These are phyloP conservation scores for Colletotrichum tropicicola DNA, from an alignment of 2,329 filamentous ascomycete genomes.

Conservation along the genomic window DNA sequence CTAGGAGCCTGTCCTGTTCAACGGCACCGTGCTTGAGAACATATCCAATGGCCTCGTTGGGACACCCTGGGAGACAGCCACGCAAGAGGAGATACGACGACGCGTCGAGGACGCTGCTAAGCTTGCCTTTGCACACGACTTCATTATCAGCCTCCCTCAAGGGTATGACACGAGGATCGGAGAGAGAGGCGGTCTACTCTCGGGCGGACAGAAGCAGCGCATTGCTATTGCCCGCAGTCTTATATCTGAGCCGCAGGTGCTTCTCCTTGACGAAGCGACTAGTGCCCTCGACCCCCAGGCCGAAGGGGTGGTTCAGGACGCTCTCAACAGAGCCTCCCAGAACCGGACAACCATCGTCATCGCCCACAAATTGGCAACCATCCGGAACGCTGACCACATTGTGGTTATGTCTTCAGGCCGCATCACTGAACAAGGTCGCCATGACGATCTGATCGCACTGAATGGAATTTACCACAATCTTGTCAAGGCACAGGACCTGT, in stretches of 20 bases:
- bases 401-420: constrained; percentile 41
- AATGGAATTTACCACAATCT: constrained; percentile 34
- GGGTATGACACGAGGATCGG: constrained; percentile 37
- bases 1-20: constrained; percentile 38
- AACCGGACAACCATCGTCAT: constrained; percentile 71
- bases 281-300: constrained; percentile 59
- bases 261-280: constrained; percentile 74
- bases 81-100: constrained; percentile 41
- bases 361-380: constrained; percentile 62
- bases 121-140: constrained; percentile 36
- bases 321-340: constrained; percentile 60
- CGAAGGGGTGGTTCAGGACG: constrained; percentile 60
- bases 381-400: constrained; percentile 42
- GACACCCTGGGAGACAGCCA: constrained; percentile 10
- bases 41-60: constrained; percentile 35
- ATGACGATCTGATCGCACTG: constrained; percentile 31
- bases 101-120: constrained; percentile 44
- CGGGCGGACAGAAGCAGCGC: constrained; percentile 72
- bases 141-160: constrained; percentile 34
- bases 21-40: constrained; percentile 35
- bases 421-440: constrained; percentile 41
- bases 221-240: constrained; percentile 73
- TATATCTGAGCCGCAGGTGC: constrained; percentile 66
- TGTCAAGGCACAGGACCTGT: constrained; percentile 36
- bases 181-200: constrained; percentile 33